A percentile compares a stretch with the other conserved stretches of the same genome.
Conservation (phyloP, 2,329 filamentous ascomycete genomes). For the Fusarium sp. region DNA sequence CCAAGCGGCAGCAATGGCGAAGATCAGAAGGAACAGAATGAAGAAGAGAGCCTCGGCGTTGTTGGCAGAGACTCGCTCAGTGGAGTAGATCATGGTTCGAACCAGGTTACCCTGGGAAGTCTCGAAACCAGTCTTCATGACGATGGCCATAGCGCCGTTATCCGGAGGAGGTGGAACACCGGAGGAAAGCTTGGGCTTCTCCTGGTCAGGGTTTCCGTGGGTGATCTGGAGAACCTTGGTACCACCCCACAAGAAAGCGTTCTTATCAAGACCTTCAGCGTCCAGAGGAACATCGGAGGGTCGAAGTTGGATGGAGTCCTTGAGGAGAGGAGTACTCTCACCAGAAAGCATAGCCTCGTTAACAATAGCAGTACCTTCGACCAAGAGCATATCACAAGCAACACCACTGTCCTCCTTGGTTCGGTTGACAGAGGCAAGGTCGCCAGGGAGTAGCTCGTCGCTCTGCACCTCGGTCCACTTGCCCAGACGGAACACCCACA, state of each 20-base stretch:
- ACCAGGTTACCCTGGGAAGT: slow-evolving; percentile 98
- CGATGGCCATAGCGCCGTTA: slow-evolving; percentile 91
- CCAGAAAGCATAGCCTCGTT: slow-evolving; percentile 99
- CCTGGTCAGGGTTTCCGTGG: slow-evolving; percentile 83
- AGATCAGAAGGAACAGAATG: slow-evolving; percentile 95
- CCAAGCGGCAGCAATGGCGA: slow-evolving; percentile 97
- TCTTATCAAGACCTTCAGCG: slow-evolving; percentile 93
- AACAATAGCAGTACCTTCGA: slow-evolving; percentile 96
- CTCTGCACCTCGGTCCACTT: slow-evolving; percentile 91
- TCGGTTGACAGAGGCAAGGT: slow-evolving; percentile 89
- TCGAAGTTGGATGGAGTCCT: slow-evolving; percentile 93
- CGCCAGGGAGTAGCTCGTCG: slow-evolving; percentile 91
- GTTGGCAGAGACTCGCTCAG: slow-evolving; percentile 98
- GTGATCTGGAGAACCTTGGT: slow-evolving; percentile 98
- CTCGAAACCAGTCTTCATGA: slow-evolving; percentile 98
- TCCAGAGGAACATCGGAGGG: slow-evolving; percentile 85
- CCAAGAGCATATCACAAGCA: slow-evolving; percentile 94
- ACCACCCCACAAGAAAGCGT: slow-evolving; percentile 94
- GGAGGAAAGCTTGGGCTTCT: slow-evolving; percentile 76
- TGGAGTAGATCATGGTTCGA: slow-evolving; percentile 99
- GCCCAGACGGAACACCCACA: slow-evolving; percentile 88
- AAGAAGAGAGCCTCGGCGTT: slow-evolving; percentile 97
- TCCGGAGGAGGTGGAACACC: slow-evolving; percentile 89
- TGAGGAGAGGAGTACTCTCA: slow-evolving; percentile 95
- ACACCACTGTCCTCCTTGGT: slow-evolving; percentile 98